Base-by-base conservation (phyloP, 192 early-diverging fungal genomes). In the Coemansia sp. region DNA sequence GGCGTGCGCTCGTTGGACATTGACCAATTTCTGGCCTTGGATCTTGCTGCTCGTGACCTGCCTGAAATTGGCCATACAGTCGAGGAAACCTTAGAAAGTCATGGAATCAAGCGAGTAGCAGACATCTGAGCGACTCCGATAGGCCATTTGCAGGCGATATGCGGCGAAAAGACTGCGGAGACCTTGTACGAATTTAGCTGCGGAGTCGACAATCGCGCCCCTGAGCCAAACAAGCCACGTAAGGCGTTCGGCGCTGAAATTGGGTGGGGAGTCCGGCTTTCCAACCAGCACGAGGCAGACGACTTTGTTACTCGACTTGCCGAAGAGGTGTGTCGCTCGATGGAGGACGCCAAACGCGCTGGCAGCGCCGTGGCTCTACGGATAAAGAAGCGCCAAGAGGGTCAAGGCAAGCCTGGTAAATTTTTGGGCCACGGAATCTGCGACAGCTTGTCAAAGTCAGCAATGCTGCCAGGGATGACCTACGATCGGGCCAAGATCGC, bases 181-280 rank as follows among this genome's bases (percentile, higher is more conserved):
- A 85, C 69, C 62, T 68, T 97, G 1, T 87, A 88, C 39, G 80
- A 88, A n/a, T 86, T 76, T 61, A 83, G 86, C 48, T 67, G 85
- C 27, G 95, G 95, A 14, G 86, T 89, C 22, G 95, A 97, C 65
- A 69, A 83, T 15, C 82, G 90, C 2, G 71, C 71, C 9, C 60
- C 94, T 11, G 78, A 82, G n/a, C 84, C 83, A 17, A 84, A 90
- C 60, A 78, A 83, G 43, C 54, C 78, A 4, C 83, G 92, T 6
- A 89, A 91, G 67, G 86, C 83, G 40, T 87, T 96, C 22, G 91
- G 92, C 35, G 90, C 87, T 2, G 92, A 95, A 58, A 84, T 94
- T 15, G 87, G 87, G 44, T 95, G 94, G 93, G 95, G 91, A 7
- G 84, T 97, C 0, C 84, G 95, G 8, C 91, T 97, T 74, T 86